These are phyloP conservation scores for Endotrypanum monterogeii DNA, from an alignment of 208 protist genomes.

Conservation along the genomic window DNA sequence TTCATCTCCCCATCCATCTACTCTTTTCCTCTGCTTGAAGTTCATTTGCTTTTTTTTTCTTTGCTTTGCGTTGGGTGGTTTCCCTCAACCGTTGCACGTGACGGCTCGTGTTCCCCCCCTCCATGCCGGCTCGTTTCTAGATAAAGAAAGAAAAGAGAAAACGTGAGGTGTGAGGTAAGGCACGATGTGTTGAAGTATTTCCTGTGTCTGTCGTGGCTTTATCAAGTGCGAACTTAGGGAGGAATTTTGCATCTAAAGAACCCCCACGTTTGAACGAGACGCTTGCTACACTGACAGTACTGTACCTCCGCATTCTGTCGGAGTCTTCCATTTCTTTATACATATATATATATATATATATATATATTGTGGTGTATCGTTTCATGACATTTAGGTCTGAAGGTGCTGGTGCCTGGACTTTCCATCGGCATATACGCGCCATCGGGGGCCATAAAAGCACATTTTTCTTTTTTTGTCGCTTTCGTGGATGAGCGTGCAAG, in stretches of 20 bases:
- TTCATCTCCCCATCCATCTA: background rate
- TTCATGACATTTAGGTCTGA: no score
- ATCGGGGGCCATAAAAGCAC: background rate
- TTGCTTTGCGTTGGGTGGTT: background rate
- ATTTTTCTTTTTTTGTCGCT: background rate
- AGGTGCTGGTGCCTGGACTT: no score
- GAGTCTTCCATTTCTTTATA: no score
- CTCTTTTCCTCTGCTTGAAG: background rate
- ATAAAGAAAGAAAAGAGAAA: background rate
- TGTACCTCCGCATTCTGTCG: no score
- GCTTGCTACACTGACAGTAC: no score
- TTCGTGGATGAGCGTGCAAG: background rate
- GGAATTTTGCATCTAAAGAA: no score
- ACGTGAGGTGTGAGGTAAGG: background rate
- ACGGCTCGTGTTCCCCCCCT: background rate
- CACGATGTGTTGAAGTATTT: background rate
- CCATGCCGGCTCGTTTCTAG: background rate
- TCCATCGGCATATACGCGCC: no score
- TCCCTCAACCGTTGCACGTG: background rate
- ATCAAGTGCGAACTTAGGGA: background rate
- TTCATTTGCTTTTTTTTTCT: background rate
- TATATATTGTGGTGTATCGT: no score
- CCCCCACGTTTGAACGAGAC: background rate
- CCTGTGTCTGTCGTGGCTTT: conserved; percentile 7
- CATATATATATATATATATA: no score